These are phyloP conservation scores for Rhynchosporium secalis DNA, from an alignment of 2,329 filamentous ascomycete species.

Conservation along the genomic window DNA sequence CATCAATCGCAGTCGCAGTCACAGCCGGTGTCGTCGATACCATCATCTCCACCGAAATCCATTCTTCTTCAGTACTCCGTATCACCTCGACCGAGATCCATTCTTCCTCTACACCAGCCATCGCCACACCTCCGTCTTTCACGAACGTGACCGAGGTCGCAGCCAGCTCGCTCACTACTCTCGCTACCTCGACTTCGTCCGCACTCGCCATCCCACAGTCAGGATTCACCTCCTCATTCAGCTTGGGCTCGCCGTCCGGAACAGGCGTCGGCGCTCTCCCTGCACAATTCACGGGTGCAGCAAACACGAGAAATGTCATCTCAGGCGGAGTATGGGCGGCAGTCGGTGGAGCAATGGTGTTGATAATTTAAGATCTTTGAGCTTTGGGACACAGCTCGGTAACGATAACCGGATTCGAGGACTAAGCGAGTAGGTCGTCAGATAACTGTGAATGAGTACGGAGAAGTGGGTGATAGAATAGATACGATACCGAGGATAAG, in stretches of 20 bases:
- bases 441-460: background rate
- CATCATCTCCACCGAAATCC: slow-evolving; percentile 5
- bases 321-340: slow-evolving; percentile 7
- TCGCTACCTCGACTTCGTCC: slow-evolving; percentile 1
- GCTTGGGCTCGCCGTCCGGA: background rate
- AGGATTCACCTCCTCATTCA: slow-evolving; percentile 11
- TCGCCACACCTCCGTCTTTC: slow-evolving; percentile 1
- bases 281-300: slow-evolving; percentile 1
- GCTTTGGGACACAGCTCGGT: background rate
- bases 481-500: slow-evolving; percentile 10
- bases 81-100: slow-evolving; percentile 5
- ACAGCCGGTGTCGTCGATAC: background rate
- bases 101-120: background rate
- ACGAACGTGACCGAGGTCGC: background rate
- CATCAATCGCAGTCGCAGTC: background rate
- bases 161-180: slow-evolving; percentile 5
- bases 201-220: background rate
- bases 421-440: background rate
- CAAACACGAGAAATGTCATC: background rate
- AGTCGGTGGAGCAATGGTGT: slow-evolving; percentile 2
- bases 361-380: slow-evolving; percentile 12
- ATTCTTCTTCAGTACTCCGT: slow-evolving; percentile 1
- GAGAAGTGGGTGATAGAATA: background rate
- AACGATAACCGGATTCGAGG: background rate
- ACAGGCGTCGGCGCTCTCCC: slow-evolving; percentile 9